Base-by-base conservation (phyloP, 192 early-diverging fungal species). In the Backusella psychrophila region DNA sequence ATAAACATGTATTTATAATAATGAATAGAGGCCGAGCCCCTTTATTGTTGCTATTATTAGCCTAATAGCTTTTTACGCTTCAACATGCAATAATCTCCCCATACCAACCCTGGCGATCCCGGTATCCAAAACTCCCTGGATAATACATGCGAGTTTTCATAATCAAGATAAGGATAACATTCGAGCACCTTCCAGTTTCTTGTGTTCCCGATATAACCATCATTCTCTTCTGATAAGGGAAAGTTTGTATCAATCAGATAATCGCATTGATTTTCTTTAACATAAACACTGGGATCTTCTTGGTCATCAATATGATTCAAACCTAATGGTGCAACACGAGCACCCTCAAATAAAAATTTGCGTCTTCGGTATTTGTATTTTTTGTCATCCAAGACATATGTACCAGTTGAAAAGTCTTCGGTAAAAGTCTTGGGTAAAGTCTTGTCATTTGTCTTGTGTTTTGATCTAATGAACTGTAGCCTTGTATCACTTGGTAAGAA, bases 341-440 rank as follows among this genome's bases (percentile, higher is more conserved):
- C 71, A 75, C 84, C 85, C 26, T 71, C 46, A 15, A 53, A 80
- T 41, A 26, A 66, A 31, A 44, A 76, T 36, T 63, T 36, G 6
- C 78, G 72, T 39, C 67, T 44, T 52, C 72, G 42, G 38, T 75
- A 67, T 23, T 17, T 53, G 6, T 56, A 59, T 1, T n/a, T 33
- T 14, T 36, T 33, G 41, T 53, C 52, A 33, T 73, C 73, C 23
- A 11, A 29, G 1, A 72, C 9, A 9, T 53, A n/a, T 33, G 65
- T 39, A 17, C 33, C 42, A 1, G 29, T 59, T 49, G 53, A 41
- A 33, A 75, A 71, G 44, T 79, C 78, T 66, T 94, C 89, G 1
- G 74, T 66, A 78, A 94, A 99, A 66, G 94, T 87, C 36, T 91
- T 93, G 1, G 97, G 97, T 42, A 99, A 81, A 39, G 93, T 86